A percentile compares a stretch with the other conserved stretches of the same genome.
Evolutionary conservation across 1,139 yeast genomes (phyloP).

Genomic region (Hansenula lynferdii): DNA sequence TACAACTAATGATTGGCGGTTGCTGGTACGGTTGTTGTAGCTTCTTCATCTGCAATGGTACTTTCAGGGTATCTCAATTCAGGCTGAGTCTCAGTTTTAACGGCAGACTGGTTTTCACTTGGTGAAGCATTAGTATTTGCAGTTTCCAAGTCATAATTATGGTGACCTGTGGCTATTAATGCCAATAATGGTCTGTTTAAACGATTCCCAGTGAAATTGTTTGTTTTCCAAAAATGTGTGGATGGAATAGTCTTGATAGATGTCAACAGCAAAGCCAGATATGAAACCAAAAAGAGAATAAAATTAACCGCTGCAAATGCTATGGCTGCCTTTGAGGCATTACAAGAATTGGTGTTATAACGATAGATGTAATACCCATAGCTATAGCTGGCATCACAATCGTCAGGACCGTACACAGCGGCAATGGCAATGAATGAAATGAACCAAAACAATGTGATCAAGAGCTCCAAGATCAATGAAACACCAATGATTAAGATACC

Average conservation of each 20-base stretch:
- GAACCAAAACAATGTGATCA: slow-evolving; percentile 12
- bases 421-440: slow-evolving; percentile 15
- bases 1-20: no score
- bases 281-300: slow-evolving; percentile 7
- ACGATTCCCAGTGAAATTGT: background rate
- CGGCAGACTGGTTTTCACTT: no score
- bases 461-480: slow-evolving; percentile 7
- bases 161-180: no score
- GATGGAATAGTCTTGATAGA: slow-evolving; percentile 2
- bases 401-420: slow-evolving; percentile 7
- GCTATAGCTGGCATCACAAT: background rate
- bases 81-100: no score
- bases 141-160: background rate
- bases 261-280: slow-evolving; percentile 1
- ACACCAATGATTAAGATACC: slow-evolving; percentile 10
- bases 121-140: background rate
- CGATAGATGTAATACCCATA: slow-evolving; percentile 2
- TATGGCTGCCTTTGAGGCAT: slow-evolving; percentile 14
- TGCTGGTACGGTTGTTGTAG: no score
- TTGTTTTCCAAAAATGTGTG: slow-evolving; percentile 3
- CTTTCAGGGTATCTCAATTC: no score
- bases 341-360: slow-evolving; percentile 7
- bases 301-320: slow-evolving; percentile 14
- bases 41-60: no score
- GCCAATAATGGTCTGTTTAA: slow-evolving; percentile 2